These are phyloP conservation scores for Nakazawaea sp. DNA, from an alignment of 805 yeast genomes.

Conservation along the genomic window DNA sequence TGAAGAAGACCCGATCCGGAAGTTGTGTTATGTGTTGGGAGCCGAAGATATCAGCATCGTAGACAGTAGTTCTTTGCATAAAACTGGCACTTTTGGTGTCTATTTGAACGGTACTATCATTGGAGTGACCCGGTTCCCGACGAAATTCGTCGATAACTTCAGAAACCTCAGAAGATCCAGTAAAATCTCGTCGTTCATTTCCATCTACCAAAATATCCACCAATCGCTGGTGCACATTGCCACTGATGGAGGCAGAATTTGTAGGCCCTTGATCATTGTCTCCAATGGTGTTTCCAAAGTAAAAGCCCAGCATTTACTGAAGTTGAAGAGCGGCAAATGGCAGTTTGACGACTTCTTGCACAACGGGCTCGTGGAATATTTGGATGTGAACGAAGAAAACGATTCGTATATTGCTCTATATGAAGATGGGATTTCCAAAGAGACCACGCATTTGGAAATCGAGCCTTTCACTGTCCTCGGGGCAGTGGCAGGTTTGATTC, in stretches of 20 bases:
- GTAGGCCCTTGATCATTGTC: conserved; percentile 92
- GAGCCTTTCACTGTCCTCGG: conserved; percentile 92
- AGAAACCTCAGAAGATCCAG: conserved; percentile 80
- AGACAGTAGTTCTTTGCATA: conserved; percentile 78
- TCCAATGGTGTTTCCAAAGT: conserved; percentile 68
- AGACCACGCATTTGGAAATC: conserved; percentile 85
- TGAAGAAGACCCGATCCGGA: conserved; percentile 83
- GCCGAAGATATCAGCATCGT: conserved; percentile 79
- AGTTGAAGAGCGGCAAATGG: conserved; percentile 62
- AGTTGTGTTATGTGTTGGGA: conserved; percentile 75
- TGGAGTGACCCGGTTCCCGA: conserved; percentile 85
- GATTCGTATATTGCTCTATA: conserved; percentile 89
- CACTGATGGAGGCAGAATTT: conserved; percentile 97
- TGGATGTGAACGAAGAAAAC: conserved; percentile 96
- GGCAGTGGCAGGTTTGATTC: conserved; percentile 89
- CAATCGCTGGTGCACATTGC: conserved; percentile 95
- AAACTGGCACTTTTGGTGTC: conserved; percentile 74
- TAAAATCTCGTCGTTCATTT: conserved; percentile 80
- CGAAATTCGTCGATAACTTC: conserved; percentile 72
- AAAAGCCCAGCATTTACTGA: conserved; percentile 57
- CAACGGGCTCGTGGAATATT: conserved; percentile 85
- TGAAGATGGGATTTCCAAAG: conserved; percentile 52
- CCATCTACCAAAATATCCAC: conserved; percentile 84
- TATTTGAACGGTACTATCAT: conserved; percentile 90
- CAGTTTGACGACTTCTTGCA: conserved; percentile 86